A percentile compares a stretch with the other conserved stretches of the same genome.
These are phyloP conservation scores for Backusella psychrophila DNA, from an alignment of 192 early-diverging fungal species.

Conservation along the genomic window DNA sequence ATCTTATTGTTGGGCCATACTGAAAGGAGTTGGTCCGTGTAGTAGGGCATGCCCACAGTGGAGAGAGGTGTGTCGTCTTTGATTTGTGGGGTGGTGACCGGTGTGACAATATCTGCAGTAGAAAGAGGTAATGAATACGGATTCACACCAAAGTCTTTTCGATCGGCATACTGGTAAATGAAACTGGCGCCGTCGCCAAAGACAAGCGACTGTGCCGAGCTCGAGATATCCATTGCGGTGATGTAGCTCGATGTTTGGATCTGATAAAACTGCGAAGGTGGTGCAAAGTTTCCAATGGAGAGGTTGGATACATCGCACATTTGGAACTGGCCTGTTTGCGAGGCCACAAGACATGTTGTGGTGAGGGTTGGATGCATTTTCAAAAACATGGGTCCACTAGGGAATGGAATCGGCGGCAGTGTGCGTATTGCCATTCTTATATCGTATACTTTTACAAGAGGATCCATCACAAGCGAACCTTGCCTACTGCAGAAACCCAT, in stretches of 20 bases:
- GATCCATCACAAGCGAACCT: conserved; percentile 66
- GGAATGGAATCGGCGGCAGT: conserved; percentile 70
- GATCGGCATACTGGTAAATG: conserved; percentile 77
- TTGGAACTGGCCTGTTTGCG: conserved; percentile 69
- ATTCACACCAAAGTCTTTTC: conserved; percentile 65
- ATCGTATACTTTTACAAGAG: conserved; percentile 81
- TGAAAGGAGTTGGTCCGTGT: conserved; percentile 73
- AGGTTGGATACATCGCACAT: conserved; percentile 61
- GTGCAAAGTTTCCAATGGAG: conserved; percentile 32
- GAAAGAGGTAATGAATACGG: conserved; percentile 56
- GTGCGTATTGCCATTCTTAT: conserved; percentile 66
- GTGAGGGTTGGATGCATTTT: conserved; percentile 71
- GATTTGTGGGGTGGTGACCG: conserved; percentile 32
- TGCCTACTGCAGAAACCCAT: conserved; percentile 25
- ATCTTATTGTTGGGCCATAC: conserved; percentile 64
- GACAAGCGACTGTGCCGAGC: conserved; percentile 72
- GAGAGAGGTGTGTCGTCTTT: conserved; percentile 69
- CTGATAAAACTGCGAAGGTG: conserved; percentile 52
- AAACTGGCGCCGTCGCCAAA: conserved; percentile 78
- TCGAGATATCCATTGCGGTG: conserved; percentile 76
- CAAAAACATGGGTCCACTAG: conserved; percentile 62
- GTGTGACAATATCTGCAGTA: conserved; percentile 46
- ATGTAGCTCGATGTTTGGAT: conserved; percentile 59
- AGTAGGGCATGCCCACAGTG: conserved; percentile 77
- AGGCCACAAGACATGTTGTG: conserved; percentile 61